Base-by-base conservation (phyloP, 192 early-diverging fungal species). In the Funneliformis mosseae region DNA sequence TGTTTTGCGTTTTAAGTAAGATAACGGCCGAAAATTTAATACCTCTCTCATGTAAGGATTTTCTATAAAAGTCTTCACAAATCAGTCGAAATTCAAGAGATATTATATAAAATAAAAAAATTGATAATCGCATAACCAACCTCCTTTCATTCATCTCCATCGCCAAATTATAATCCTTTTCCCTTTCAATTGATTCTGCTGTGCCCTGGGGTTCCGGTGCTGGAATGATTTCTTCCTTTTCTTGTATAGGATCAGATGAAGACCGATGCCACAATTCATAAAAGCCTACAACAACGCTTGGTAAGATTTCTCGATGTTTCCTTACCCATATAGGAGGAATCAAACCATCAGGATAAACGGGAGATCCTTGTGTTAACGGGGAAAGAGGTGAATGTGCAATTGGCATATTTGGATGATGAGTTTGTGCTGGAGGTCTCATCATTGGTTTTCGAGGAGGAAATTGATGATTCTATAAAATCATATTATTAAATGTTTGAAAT, bases 301-400 rank as follows among this genome's bases (percentile, higher is more conserved):
- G 94, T 0, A 90, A 76, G 9, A 81, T 63, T 38, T 91, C 86
- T 45, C 87, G 87, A 77, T 97, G 93, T 71, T 91, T 88, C 27
- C 81, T 68, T 25, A 95, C 78, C 94, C 94, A 97, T 16, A 80
- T 48, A 1, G 93, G 89, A 1, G 88, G 83, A 81, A 97, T 91
- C n/a, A 97, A 82, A 23, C 96, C 96, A 84, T 96, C 94, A 0
- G 96, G 95, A 87, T 92, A 88, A 68, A 96, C 78, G 12, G 93
- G 91, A 8, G 96, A 97, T 7, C 84, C 78, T 8, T 87, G 86
- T 25, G 84, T 87, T 1, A 90, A 82, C 7, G 96, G 96, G 5
- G 95, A 96, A 21, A 96, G 79, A 9, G 87, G 71, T 18, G 92
- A 92, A 80, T 87, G 89, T 42, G 84, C 78, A 78, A 62, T 18